Evolutionary conservation across 805 yeast species (phyloP).

Genomic region (Kuraishia piskuri): DNA sequence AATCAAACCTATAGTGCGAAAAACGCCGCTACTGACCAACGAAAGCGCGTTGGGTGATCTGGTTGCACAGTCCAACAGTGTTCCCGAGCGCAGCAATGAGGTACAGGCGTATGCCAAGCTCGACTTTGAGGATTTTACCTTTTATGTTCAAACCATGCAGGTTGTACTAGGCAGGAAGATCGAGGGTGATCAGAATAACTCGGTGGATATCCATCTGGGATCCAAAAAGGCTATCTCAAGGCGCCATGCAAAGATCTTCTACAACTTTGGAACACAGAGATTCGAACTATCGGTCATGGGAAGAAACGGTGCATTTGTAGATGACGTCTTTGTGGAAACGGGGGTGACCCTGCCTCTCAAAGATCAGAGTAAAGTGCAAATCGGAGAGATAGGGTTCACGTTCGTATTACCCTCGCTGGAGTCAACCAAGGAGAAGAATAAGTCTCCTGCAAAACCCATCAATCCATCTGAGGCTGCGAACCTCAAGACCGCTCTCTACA

Average conservation of each 20-base stretch:
- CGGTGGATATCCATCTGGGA: constrained; percentile 89
- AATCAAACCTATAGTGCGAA: constrained; percentile 64
- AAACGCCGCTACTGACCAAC: constrained; percentile 9
- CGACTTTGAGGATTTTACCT: constrained; percentile 88
- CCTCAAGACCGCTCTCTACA: constrained; percentile 40
- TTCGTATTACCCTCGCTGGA: constrained; percentile 77
- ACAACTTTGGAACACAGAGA: constrained; percentile 92
- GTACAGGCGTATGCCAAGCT: constrained; percentile 64
- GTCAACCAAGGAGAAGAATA: constrained; percentile 11
- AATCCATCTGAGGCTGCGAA: constrained; percentile 59
- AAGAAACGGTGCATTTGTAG: constrained; percentile 94
- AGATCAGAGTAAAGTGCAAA: constrained; percentile 80
- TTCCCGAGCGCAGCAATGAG: constrained; percentile 8
- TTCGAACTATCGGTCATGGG: constrained; percentile 90
- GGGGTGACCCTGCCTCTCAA: constrained; percentile 85
- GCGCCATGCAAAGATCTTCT: constrained; percentile 91
- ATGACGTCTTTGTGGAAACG: constrained; percentile 79
- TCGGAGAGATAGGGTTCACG: constrained; percentile 84
- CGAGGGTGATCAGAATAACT: constrained; percentile 49
- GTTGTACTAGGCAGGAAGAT: constrained; percentile 88
- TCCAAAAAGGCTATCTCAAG: constrained; percentile 89
- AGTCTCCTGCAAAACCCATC: constrained; percentile 26
- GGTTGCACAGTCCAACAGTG: neutral
- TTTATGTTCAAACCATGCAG: constrained; percentile 93
- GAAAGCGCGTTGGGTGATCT: constrained; percentile 5